phyloP scores from a whole-genome alignment of 768 basidiomycete genomes.

The Mycena amicta region DNA sequence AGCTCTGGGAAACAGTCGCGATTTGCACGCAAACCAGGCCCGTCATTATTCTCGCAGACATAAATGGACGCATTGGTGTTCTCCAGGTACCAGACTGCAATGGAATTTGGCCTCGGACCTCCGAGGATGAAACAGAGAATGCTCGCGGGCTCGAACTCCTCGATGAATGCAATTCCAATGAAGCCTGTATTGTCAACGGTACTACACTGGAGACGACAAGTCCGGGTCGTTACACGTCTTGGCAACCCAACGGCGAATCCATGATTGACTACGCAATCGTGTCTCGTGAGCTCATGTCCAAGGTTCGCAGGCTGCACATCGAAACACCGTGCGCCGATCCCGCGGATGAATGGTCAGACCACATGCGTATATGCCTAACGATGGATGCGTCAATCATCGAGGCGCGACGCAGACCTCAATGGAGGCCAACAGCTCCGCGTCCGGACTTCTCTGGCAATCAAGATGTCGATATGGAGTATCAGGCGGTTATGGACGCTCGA shows the following conservation, averaged over 20 bases:
- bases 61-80: constrained; percentile 3
- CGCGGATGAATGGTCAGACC: constrained; percentile 1
- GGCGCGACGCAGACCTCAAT: background rate
- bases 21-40: background rate
- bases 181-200: constrained; percentile 3
- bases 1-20: constrained; percentile 4
- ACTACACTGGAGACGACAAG: background rate
- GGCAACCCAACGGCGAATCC: background rate
- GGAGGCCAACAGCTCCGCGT: background rate
- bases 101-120: background rate
- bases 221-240: constrained; percentile 3
- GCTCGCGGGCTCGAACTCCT: background rate
- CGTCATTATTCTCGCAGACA: background rate
- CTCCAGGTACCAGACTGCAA: background rate
- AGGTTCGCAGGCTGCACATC: background rate
- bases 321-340: background rate
- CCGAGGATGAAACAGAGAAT: background rate
- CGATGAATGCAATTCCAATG: background rate
- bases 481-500: background rate
- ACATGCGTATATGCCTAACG: background rate
- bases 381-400: background rate
- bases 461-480: background rate
- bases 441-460: background rate
- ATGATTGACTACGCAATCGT: constrained; percentile 7
- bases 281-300: background rate